Evolutionary conservation across 106 monocot species (phyloP).

Genomic region (Dendrobium nobile): DNA sequence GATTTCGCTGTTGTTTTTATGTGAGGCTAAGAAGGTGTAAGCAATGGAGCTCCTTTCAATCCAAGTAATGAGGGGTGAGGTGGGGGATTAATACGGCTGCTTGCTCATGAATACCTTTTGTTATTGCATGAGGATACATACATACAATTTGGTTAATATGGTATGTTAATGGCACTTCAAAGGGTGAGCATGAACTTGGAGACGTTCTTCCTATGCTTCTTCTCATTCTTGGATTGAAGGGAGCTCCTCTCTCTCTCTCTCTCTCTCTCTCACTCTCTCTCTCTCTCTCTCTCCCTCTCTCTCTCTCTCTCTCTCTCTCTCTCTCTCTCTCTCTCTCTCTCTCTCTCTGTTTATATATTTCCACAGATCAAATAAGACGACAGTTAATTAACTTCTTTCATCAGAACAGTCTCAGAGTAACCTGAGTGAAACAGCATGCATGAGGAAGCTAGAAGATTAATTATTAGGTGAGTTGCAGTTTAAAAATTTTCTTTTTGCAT

Average conservation of each 20-base stretch:
- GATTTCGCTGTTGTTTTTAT: not conserved
- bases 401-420: too few species aligned
- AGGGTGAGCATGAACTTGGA: conserved; percentile 4
- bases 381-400: too few species aligned
- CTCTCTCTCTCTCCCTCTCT: not conserved
- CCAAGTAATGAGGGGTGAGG: not conserved
- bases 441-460: too few species aligned
- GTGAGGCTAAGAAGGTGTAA: not conserved
- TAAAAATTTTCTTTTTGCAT: too few species aligned
- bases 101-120: conserved; percentile 7
- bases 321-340: not conserved
- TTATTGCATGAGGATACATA: not conserved
- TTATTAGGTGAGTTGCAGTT: too few species aligned
- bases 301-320: not conserved
- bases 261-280: not conserved
- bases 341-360: too few species aligned
- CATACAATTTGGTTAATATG: not conserved
- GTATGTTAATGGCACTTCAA: not conserved
- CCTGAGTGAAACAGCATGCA: too few species aligned
- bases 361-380: too few species aligned
- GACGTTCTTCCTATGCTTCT: not conserved
- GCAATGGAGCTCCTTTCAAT: conserved; percentile 3
- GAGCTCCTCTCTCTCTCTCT: not conserved
- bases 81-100: conserved; percentile 4
- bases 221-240: conserved; percentile 7